Conservation (phyloP, 345 rosid genomes). For the Schrenkiella parvula region DNA sequence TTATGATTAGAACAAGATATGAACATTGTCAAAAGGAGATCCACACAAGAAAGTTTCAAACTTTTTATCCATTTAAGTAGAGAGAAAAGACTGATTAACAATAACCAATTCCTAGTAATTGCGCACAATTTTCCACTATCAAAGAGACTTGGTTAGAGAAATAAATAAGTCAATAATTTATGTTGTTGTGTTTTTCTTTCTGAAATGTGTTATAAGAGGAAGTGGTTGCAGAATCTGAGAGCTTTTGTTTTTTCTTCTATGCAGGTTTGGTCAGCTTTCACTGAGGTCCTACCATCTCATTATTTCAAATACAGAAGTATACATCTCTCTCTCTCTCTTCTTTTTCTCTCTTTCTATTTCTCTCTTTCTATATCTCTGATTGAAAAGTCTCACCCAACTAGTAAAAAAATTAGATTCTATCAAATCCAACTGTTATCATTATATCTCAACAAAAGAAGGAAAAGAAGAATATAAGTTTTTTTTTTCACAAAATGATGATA, state of each 20-base stretch:
- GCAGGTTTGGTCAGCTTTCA: constrained; percentile 37
- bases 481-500: constrained; percentile 26
- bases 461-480: constrained; percentile 14
- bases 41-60: not conserved
- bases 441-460: constrained; percentile 20
- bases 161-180: not conserved
- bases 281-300: constrained; percentile 34
- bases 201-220: constrained; percentile 41
- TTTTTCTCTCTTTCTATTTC: not conserved
- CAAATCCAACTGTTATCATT: constrained; percentile 31
- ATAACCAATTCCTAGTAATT: not conserved
- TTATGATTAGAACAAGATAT: constrained; percentile 1
- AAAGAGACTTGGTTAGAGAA: not conserved
- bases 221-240: constrained; percentile 31
- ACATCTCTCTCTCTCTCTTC: not conserved
- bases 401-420: constrained; percentile 29
- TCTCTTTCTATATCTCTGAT: constrained; percentile 20
- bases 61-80: not conserved
- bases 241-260: not conserved
- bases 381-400: constrained; percentile 31
- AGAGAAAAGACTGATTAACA: not conserved
- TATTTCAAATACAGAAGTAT: constrained; percentile 18
- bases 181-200: not conserved
- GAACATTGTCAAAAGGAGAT: not conserved
- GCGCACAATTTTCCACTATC: not conserved